phyloP scores from a whole-genome alignment of 768 basidiomycete genomes.

The Cubamyces lactineus region DNA sequence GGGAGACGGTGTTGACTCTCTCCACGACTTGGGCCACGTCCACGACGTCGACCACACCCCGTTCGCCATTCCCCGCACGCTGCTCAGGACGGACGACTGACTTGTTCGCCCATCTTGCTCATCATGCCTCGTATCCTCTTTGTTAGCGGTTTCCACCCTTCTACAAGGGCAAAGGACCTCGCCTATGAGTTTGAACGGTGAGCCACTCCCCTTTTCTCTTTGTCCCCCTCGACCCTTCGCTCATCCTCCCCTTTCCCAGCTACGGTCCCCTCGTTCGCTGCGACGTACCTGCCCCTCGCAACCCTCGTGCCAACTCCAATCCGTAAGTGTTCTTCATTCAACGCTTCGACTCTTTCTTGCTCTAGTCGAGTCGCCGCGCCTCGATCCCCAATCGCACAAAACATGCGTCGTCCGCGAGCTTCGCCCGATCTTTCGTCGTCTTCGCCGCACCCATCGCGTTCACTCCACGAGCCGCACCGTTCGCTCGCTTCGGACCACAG shows the following conservation, averaged over 20 bases:
- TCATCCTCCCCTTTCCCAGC: constrained; percentile 40
- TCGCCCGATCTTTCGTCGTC: constrained; percentile 13
- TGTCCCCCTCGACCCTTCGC: not conserved
- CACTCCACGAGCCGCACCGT: constrained; percentile 10
- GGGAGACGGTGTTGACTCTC: constrained; percentile 12
- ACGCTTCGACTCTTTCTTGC: constrained; percentile 26
- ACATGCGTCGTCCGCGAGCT: constrained; percentile 15
- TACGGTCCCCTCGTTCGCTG: constrained; percentile 85
- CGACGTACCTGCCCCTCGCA: constrained; percentile 87
- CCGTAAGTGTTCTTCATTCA: constrained; percentile 66
- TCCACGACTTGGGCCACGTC: constrained; percentile 32
- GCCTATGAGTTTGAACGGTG: constrained; percentile 89
- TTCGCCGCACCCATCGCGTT: not conserved
- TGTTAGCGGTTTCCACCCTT: constrained; percentile 82
- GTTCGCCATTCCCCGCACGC: not conserved
- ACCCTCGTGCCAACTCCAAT: constrained; percentile 71
- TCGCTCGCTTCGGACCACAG: constrained; percentile 9
- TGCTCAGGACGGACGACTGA: constrained; percentile 3
- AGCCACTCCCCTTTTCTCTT: constrained; percentile 9
- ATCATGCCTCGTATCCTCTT: constrained; percentile 82
- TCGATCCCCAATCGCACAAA: constrained; percentile 17
- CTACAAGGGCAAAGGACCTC: constrained; percentile 82
- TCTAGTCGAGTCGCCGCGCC: constrained; percentile 40
- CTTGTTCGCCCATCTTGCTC: not conserved
- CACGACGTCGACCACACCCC: constrained; percentile 15